Base-by-base conservation (phyloP, 2,329 filamentous ascomycete species). In the Aciculosporium take region DNA sequence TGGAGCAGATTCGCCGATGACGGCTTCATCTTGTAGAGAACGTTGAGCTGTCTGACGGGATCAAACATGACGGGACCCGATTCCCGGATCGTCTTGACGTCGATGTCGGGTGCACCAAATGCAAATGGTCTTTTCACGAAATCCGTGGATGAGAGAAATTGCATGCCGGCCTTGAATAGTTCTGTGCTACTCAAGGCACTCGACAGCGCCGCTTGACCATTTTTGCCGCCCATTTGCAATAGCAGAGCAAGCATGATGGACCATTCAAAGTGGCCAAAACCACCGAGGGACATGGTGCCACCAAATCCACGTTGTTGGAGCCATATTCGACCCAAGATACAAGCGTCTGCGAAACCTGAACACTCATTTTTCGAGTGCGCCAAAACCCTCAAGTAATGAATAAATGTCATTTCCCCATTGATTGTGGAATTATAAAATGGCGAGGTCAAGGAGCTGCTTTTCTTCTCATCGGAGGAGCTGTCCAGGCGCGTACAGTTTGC, bases 181-280 rank as follows among this genome's bases (percentile, higher is more conserved):
- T 96, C 89, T 20, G 89, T 91, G 60, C 82, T 83, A 64, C 83
- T 94, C 52, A 94, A 82, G 7, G 84, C 84, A 5, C 76, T 69
- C 5, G 87, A 86, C 13, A 96, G 69, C 5, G 84, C 64, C 2
- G 81, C 72, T 48, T 78, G 74, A 2, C 83, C 82, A 45, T 79
- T 80, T 6, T 76, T 72, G 6, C 79, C 81, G 21, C 84, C 84
- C n/a, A 75, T 76, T 57, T 86, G 79, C 32, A 96, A 68, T 2
- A 96, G 66, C 12, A 94, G 67, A 25, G 88, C 84, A 56, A 88
- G 74, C 37, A 91, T 65, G n/a, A 76, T 65, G 0, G 83, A 73
- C 85, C 86, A 96, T 57, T 98, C 91, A 49, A 94, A 94, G 49
- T 85, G 78, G 3, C 91, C 91, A 57, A 98, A 95, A 0, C 91